Percentiles rank a stretch among this genome's conserved stretches.
Conservation (phyloP, 1,139 yeast species). For the Schwanniomyces etchellsii region DNA sequence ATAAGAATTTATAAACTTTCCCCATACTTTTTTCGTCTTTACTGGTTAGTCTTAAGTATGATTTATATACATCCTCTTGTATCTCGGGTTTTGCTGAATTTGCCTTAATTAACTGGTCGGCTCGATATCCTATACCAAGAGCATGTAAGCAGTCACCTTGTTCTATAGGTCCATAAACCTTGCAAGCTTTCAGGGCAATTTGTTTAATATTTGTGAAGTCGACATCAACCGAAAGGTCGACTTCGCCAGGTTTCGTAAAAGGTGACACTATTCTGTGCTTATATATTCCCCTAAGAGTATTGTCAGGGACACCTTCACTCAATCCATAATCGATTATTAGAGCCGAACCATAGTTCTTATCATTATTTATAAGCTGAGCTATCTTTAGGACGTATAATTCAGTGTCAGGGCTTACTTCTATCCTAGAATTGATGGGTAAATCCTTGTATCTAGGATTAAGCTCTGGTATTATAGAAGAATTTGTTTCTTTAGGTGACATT, state of each 20-base stretch:
- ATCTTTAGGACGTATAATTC: slow-evolving; percentile 47
- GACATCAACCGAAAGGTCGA: slow-evolving; percentile 80
- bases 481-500: slow-evolving; percentile 55
- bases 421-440: slow-evolving; percentile 51
- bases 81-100: slow-evolving; percentile 24
- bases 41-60: slow-evolving; percentile 62
- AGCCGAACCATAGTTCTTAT: slow-evolving; percentile 52
- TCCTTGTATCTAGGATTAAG: slow-evolving; percentile 46
- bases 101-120: slow-evolving; percentile 44
- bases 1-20: slow-evolving; percentile 66
- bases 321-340: slow-evolving; percentile 79
- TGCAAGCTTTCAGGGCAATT: slow-evolving; percentile 14
- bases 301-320: slow-evolving; percentile 52
- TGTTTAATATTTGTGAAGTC: slow-evolving; percentile 58
- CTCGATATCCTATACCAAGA: slow-evolving; percentile 72
- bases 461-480: slow-evolving; percentile 56
- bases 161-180: slow-evolving; percentile 54
- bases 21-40: slow-evolving; percentile 70
- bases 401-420: slow-evolving; percentile 76
- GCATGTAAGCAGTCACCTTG: slow-evolving; percentile 81
- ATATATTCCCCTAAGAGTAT: slow-evolving; percentile 68
- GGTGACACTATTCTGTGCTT: slow-evolving; percentile 78
- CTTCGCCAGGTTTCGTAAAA: slow-evolving; percentile 67
- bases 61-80: slow-evolving; percentile 45
- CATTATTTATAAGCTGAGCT: slow-evolving; percentile 33